phyloP scores from a whole-genome alignment of 202 grass and related monocot species.

The Setaria italica region DNA sequence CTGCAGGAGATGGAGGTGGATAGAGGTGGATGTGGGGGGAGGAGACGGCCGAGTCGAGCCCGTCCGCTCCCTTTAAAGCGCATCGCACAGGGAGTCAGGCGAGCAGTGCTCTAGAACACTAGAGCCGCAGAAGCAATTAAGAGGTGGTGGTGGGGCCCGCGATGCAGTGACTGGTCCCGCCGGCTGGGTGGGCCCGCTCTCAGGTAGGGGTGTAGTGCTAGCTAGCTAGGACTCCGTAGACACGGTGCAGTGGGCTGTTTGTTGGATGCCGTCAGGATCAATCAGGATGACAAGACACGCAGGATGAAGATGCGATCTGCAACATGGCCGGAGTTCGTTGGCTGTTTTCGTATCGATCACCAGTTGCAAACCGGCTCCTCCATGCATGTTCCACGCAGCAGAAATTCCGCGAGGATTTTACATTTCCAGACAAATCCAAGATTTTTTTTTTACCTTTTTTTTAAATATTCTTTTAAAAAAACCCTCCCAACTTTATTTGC shows the following conservation, averaged over 20 bases:
- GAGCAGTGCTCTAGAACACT: neutral
- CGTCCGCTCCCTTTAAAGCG: conserved; percentile 51
- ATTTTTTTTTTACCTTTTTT: too few relatives aligned
- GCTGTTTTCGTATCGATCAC: neutral
- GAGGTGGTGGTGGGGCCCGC: neutral
- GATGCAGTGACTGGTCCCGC: neutral
- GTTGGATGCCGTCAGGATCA: conserved; percentile 11
- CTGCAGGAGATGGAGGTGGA: neutral
- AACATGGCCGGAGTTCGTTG: neutral
- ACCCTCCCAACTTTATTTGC: too few relatives aligned
- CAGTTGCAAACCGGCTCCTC: neutral
- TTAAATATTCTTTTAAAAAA: too few relatives aligned
- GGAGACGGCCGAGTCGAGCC: neutral
- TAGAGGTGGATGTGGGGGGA: neutral
- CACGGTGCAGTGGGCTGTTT: neutral
- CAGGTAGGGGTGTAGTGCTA: neutral
- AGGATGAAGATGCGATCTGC: neutral
- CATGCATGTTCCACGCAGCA: neutral
- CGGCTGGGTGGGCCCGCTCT: neutral
- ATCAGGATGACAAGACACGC: neutral
- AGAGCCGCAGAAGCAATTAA: conserved; percentile 25
- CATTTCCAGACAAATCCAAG: neutral
- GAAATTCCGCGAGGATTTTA: neutral
- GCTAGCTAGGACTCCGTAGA: neutral
- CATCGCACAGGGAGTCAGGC: conserved; percentile 8